Evolutionary conservation across 2,329 filamentous ascomycete species (phyloP).

Genomic region (Fusarium sororula): DNA sequence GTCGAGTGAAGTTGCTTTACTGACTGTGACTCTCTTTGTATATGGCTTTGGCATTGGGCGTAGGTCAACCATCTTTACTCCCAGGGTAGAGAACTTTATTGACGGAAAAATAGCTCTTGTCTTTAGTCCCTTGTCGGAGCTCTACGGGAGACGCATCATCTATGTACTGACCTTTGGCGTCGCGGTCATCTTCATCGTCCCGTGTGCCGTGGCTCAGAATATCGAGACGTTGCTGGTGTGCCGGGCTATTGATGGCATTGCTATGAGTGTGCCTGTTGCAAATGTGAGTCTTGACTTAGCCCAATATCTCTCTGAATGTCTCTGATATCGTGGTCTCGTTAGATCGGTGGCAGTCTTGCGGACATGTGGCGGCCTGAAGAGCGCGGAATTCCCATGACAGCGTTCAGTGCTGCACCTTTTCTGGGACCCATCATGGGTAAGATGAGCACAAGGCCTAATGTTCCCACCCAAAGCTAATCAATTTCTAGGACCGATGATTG

Average conservation of each 20-base stretch:
- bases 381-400: not conserved
- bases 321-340: not conserved
- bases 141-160: not conserved
- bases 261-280: not conserved
- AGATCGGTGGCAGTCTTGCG: not conserved
- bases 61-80: not conserved
- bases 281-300: not conserved
- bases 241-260: not conserved
- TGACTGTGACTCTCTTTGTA: not conserved
- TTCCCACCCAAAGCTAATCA: not conserved
- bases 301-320: not conserved
- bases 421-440: not conserved
- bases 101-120: not conserved
- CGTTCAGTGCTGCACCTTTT: not conserved
- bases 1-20: not conserved
- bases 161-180: not conserved
- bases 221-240: not conserved
- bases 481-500: not conserved
- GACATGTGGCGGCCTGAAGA: not conserved
- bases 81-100: not conserved
- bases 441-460: no score
- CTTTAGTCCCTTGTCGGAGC: not conserved
- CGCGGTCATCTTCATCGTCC: not conserved
- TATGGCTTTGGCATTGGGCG: not conserved
- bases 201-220: not conserved